Evolutionary conservation across 1,139 yeast genomes (phyloP), one percentile per base, ranked within the genome.

Genomic region (Hyphopichia burtonii): DNA sequence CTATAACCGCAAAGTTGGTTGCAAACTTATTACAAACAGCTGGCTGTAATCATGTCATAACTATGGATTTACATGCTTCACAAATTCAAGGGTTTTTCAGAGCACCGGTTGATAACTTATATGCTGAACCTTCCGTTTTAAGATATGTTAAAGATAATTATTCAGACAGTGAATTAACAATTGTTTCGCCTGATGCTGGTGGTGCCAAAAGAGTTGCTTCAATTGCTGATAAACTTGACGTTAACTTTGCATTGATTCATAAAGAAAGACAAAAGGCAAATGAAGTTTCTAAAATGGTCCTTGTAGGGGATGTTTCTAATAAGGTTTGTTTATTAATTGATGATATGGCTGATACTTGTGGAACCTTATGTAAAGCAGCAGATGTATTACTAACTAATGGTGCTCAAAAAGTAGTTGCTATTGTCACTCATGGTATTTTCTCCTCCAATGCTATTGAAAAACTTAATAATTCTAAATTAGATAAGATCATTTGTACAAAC

Each of bases 341-440:
- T 67, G 99, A 93, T 62, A 91, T 93, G 96, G 99, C 98, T 38
- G 99, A 93, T 62, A 93, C 99, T 18, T 93, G 98, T 69, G 98
- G 98, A 45, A 93, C 99, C 3, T 73, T 93, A 52, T 94, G 91
- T 48, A 93, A 91, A 68, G 98, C 99, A 34, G 96, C 97, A 19
- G 96, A 91, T 54, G 83, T 93, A 5, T 71, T 93, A 46, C 65
- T 91, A 48, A 86, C 82, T 38, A 86, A 90, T 58, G 84, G 83
- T 19, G 81, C 81, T 20, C 98, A 98, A 16, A 71, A 80, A 53
- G 98, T 93, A 36, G 85, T 93, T 56, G 98, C 98, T 36, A 86
- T 93, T 49, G 96, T 93, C 27, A 93, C 99, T 4, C 99, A 93
- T 64, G 99, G 98, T 41, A 86, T 93, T 32, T 76, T 93, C 48